Evolutionary conservation across 768 basidiomycete species (phyloP).

Genomic region (Podaxis sp.): DNA sequence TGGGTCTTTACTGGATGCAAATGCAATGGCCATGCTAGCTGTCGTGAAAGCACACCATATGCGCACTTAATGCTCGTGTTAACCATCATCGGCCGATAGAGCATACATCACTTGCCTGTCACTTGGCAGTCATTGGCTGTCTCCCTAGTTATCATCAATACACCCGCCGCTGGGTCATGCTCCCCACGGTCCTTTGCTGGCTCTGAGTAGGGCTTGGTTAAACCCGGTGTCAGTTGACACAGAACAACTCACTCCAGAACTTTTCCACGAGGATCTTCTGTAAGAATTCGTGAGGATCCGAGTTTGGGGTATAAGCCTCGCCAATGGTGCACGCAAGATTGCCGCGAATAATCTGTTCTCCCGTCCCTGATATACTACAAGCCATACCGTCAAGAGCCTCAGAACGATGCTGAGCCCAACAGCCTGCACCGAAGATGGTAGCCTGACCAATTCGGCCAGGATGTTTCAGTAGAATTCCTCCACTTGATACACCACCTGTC

Average conservation of each 20-base stretch:
- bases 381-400: constrained; percentile 36
- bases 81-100: background rate
- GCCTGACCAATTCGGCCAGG: constrained; percentile 81
- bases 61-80: constrained; percentile 38
- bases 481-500: constrained; percentile 79
- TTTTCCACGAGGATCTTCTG: constrained; percentile 36
- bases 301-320: constrained; percentile 21
- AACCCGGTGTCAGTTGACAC: background rate
- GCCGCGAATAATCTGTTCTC: constrained; percentile 63
- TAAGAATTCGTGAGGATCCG: constrained; percentile 56
- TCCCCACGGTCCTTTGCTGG: constrained; percentile 34
- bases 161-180: constrained; percentile 50
- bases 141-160: constrained; percentile 54
- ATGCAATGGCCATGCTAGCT: constrained; percentile 76
- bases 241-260: constrained; percentile 45
- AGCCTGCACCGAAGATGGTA: constrained; percentile 68
- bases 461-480: constrained; percentile 73
- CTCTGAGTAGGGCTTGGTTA: constrained; percentile 21
- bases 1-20: constrained; percentile 48
- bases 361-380: constrained; percentile 77
- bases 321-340: constrained; percentile 53
- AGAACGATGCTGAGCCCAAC: constrained; percentile 53
- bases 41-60: constrained; percentile 86
- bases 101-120: constrained; percentile 14
- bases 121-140: constrained; percentile 24